Conservation (phyloP, 2,329 filamentous ascomycete species). For the Myrmaecium sp. region DNA sequence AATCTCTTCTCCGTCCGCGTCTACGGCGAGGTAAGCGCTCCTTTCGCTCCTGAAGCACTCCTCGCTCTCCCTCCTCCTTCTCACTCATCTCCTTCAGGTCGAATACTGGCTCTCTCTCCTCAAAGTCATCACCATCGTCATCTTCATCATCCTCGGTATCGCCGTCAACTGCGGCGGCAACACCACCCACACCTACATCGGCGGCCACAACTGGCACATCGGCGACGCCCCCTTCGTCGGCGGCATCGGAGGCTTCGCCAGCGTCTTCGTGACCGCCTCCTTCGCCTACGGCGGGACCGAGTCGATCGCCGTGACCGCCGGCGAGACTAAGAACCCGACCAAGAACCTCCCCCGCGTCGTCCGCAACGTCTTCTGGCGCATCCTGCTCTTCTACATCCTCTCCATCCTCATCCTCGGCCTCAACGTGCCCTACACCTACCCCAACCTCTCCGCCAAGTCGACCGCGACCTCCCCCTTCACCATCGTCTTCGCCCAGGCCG, state of each 20-base stretch:
- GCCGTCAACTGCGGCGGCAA: slow-evolving; percentile 13
- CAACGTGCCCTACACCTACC: slow-evolving; percentile 38
- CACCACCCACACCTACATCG: slow-evolving; percentile 15
- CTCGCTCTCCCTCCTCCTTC: too few species aligned
- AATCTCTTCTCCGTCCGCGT: slow-evolving; percentile 26
- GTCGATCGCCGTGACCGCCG: slow-evolving; percentile 19
- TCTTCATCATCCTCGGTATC: slow-evolving; percentile 9
- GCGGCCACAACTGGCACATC: slow-evolving; percentile 22
- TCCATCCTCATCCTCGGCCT: slow-evolving; percentile 40
- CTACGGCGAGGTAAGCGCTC: slow-evolving; percentile 40
- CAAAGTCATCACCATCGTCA: slow-evolving; percentile 7
- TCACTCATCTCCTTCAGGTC: too few species aligned
- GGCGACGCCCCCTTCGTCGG: slow-evolving; percentile 23
- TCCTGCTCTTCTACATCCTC: slow-evolving; percentile 37
- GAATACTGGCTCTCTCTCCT: slow-evolving; percentile 26
- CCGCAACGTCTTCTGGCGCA: slow-evolving; percentile 37
- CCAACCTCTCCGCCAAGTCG: slow-evolving; percentile 24
- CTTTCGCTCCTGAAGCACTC: too few species aligned
- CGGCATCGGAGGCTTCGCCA: slow-evolving; percentile 24
- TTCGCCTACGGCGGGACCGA: slow-evolving; percentile 24
- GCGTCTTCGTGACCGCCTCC: slow-evolving; percentile 25
- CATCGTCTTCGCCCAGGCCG: slow-evolving; percentile 51
- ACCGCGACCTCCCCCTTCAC: slow-evolving; percentile 28
- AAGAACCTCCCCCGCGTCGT: slow-evolving; percentile 36
- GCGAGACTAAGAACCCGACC: slow-evolving; percentile 18